Percentiles rank a stretch among this genome's conserved stretches.
Conservation (phyloP, 1,139 yeast species). For the Pneumocystis murina region DNA sequence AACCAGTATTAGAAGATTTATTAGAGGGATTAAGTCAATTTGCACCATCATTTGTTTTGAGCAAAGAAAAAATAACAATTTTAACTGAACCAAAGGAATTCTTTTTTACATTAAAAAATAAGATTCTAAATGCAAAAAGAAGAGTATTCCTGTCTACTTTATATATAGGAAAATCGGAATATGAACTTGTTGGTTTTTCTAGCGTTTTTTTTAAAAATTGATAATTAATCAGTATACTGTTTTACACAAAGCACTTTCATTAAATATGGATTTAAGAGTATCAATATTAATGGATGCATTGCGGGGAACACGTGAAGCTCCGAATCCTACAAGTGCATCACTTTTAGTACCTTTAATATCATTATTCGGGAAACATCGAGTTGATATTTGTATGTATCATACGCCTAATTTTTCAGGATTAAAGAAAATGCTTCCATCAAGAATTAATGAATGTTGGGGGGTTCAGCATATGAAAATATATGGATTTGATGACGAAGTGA, state of each 20-base stretch:
- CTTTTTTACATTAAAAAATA: conserved; percentile 37
- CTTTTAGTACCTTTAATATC: conserved; percentile 53
- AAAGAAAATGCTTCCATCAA: conserved; percentile 55
- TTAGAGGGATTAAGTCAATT: not conserved
- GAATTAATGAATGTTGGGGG: conserved; percentile 84
- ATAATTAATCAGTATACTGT: conserved; percentile 29
- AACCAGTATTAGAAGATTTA: not conserved
- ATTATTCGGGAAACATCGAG: conserved; percentile 51
- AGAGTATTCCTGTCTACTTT: conserved; percentile 71
- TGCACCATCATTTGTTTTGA: not conserved
- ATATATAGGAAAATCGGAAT: conserved; percentile 71
- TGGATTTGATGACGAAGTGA: conserved; percentile 82
- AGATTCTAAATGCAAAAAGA: conserved; percentile 33
- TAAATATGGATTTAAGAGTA: conserved; percentile 49
- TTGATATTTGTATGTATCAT: conserved; percentile 71
- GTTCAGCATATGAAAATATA: conserved; percentile 94
- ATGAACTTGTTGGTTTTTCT: conserved; percentile 36
- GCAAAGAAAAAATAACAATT: not conserved
- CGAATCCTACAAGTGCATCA: conserved; percentile 61
- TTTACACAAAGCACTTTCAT: conserved; percentile 40
- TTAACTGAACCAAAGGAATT: conserved; percentile 31
- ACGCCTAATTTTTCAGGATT: conserved; percentile 75
- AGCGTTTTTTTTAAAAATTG: conserved; percentile 13
- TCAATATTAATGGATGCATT: conserved; percentile 72
- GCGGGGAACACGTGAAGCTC: conserved; percentile 88